Evolutionary conservation across 1,139 yeast genomes (phyloP).

Genomic region (Taphrina flavorubra): DNA sequence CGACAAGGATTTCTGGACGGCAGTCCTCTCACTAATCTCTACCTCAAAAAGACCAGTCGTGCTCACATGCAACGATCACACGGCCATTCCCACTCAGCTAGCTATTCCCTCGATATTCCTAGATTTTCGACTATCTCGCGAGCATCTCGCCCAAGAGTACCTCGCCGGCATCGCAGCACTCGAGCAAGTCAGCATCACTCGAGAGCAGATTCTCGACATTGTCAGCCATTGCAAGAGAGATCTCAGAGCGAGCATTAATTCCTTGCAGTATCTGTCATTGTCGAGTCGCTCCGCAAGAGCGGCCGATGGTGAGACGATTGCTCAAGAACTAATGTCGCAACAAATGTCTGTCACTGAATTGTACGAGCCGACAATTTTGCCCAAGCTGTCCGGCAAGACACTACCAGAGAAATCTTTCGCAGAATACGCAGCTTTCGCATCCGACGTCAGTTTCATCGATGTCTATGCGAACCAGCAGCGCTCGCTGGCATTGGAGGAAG

Average conservation of each 20-base stretch:
- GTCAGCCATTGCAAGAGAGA: neutral
- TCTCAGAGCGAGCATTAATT: constrained; percentile 18
- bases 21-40: constrained; percentile 66
- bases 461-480: constrained; percentile 14
- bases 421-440: neutral
- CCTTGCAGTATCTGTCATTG: constrained; percentile 5
- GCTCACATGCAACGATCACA: constrained; percentile 68
- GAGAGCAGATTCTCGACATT: neutral
- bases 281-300: no score
- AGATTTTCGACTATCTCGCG: neutral
- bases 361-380: neutral
- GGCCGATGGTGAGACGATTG: neutral
- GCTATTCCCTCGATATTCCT: constrained; percentile 30
- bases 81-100: constrained; percentile 62
- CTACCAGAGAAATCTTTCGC: neutral
- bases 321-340: constrained; percentile 20
- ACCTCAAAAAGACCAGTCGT: constrained; percentile 80
- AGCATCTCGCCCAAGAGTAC: neutral
- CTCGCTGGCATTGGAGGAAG: constrained; percentile 8
- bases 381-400: neutral
- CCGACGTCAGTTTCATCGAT: constrained; percentile 10
- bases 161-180: neutral
- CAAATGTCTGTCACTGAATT: constrained; percentile 1
- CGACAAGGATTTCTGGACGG: constrained; percentile 81
- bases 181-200: neutral